Conservation (phyloP, 2,329 filamentous ascomycete species). For the Coleophoma crateriformis region DNA sequence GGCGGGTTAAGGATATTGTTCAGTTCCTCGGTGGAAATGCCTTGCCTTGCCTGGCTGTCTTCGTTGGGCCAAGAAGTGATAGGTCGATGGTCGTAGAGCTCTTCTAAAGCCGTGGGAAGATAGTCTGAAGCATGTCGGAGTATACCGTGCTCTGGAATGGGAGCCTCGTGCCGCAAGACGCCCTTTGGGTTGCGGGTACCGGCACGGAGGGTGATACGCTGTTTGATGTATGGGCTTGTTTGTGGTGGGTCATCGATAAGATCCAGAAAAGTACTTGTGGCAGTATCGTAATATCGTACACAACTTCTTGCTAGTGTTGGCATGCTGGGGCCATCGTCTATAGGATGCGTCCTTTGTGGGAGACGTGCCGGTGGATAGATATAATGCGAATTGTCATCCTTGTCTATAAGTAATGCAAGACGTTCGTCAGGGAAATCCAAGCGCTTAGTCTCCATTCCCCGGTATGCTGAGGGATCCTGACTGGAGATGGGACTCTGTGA, state of each 20-base stretch:
- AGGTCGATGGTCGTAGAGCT: slow-evolving; percentile 16
- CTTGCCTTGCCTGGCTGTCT: slow-evolving; percentile 8
- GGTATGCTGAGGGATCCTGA: slow-evolving; percentile 1
- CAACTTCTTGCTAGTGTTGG: slow-evolving; percentile 45
- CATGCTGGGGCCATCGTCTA: slow-evolving; percentile 35
- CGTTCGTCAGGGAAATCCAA: slow-evolving; percentile 17
- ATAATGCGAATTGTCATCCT: slow-evolving; percentile 30
- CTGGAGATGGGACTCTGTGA: background rate
- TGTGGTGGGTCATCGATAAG: slow-evolving; percentile 45
- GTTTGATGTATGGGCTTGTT: slow-evolving; percentile 25
- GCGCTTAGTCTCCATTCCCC: background rate
- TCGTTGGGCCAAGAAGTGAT: slow-evolving; percentile 30
- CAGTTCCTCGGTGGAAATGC: slow-evolving; percentile 29
- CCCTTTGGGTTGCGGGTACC: slow-evolving; percentile 36
- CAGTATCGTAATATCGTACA: slow-evolving; percentile 47
- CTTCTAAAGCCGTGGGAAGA: slow-evolving; percentile 12
- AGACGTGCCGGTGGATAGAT: slow-evolving; percentile 29
- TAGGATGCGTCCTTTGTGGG: slow-evolving; percentile 41
- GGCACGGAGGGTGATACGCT: slow-evolving; percentile 42
- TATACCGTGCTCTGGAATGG: slow-evolving; percentile 5
- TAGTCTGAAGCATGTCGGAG: slow-evolving; percentile 8
- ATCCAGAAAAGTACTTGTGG: slow-evolving; percentile 51
- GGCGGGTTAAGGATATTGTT: slow-evolving; percentile 35
- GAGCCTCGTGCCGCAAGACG: slow-evolving; percentile 9
- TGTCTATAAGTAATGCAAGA: slow-evolving; percentile 13